Evolutionary conservation across 2,329 filamentous ascomycete species (phyloP), one percentile per base, ranked within the genome.

Genomic region (Fusarium sp.): DNA sequence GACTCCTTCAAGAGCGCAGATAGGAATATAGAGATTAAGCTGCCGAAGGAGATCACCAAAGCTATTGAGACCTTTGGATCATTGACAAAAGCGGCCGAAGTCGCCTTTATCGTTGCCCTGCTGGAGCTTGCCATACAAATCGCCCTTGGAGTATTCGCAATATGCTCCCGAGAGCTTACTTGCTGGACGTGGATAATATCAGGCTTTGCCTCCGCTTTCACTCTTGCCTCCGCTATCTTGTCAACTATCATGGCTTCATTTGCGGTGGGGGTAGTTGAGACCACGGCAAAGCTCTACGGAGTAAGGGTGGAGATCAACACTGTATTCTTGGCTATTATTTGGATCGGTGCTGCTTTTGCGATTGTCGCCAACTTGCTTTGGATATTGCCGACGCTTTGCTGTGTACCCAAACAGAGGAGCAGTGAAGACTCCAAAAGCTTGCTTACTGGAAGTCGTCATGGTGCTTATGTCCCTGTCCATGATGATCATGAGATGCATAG

Each of bases 101-200:
- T 58, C 32, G 32, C 49, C 8, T 43, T 58, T 11, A 43, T 58
- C 8, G 18, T 58, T n/a, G 55, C 55, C 5, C 24, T 54, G 16
- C 38, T 43, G 27, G 47, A 43, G 8, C 22, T 43, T 6, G 20
- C 47, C 15, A 22, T 54, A 3, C 12, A 54, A n/a, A 58, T 58
- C 16, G 25, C 32, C 8, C 32, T 54, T 18, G 47, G 47, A 4
- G 9, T 58, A 10, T 43, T 58, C 16, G 34, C 47, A 1, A 18
- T 58, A 30, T 58, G 34, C 5, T 58, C 55, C 20, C 20, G 47
- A 6, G 55, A 58, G 8, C 27, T 43, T 20, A 58, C 47, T 6
- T 58, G 32, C 3, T 58, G 55, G 55, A 58, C 47, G 14, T 58
- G 47, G 55, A 43, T 43, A 47, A 49, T 50, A 15, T 42, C 46